Conservation (phyloP, 2,329 filamentous ascomycete species). For the Pleurostoma richardsiae region DNA sequence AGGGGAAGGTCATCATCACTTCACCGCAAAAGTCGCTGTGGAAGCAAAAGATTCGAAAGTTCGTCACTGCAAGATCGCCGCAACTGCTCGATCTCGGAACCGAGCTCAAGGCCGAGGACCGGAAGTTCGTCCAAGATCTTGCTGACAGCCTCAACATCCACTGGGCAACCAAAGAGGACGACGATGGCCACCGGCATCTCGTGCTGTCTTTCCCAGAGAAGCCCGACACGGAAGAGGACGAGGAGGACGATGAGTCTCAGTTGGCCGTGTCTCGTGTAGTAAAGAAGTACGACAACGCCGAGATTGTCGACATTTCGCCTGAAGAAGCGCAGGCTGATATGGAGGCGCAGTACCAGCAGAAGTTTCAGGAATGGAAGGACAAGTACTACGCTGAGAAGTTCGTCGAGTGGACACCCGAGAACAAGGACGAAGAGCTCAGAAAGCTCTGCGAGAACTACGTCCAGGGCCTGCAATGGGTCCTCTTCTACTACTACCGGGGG, state of each 20-base stretch:
- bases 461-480: slow-evolving; percentile 94
- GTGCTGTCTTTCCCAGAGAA: slow-evolving; percentile 43
- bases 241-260: slow-evolving; percentile 76
- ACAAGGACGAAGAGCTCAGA: slow-evolving; percentile 69
- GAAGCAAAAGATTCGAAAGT: slow-evolving; percentile 73
- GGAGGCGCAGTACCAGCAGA: slow-evolving; percentile 81
- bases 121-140: slow-evolving; percentile 88
- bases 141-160: slow-evolving; percentile 57
- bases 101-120: slow-evolving; percentile 73
- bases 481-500: slow-evolving; percentile 96
- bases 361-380: slow-evolving; percentile 91
- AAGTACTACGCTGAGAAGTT: slow-evolving; percentile 91
- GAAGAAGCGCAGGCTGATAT: slow-evolving; percentile 76
- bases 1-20: slow-evolving; percentile 68
- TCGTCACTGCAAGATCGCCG: slow-evolving; percentile 63
- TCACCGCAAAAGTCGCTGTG: slow-evolving; percentile 78
- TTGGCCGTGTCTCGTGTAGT: slow-evolving; percentile 81
- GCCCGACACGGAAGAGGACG: slow-evolving; percentile 49
- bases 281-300: slow-evolving; percentile 85
- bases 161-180: slow-evolving; percentile 54
- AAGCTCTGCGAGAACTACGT: slow-evolving; percentile 94
- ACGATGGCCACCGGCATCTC: slow-evolving; percentile 48
- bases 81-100: slow-evolving; percentile 68
- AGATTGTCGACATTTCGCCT: slow-evolving; percentile 72
- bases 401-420: slow-evolving; percentile 74